Base-by-base conservation (phyloP, 805 yeast genomes). In the Monosporozyma unispora region DNA sequence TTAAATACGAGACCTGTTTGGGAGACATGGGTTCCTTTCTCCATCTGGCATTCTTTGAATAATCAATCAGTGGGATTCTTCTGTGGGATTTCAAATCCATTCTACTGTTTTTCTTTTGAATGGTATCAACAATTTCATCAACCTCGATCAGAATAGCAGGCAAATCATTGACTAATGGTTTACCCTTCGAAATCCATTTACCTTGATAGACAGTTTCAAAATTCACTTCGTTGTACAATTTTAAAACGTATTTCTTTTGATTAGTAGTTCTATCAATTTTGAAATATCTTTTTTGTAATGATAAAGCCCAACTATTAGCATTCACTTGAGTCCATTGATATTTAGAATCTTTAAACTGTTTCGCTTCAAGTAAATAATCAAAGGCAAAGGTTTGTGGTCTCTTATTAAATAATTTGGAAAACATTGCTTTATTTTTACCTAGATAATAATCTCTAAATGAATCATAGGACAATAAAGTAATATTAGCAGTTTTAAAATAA, bases 391-490 rank as follows among this genome's bases (percentile, higher is more conserved):
- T 10, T 23, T 52, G 51, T 12, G 59, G 50, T n/a, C 8, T 29
- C 39, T 44, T 44, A 18, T 25, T 25, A 12, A 21, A 5, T 10
- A 12, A 14, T 8, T 9, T 14, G 21, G 27, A 11, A 10, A 21
- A 19, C n/a, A 39, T 2, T 9, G n/a, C 18, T 19, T 25, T 19
- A 16, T 44, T 28, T 7, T 23, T 44, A 3, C 16, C 39, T n/a
- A 19, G 3, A 14, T 38, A 47, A 46, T 67, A 71, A 5, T 70
- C 67, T 9, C 63, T 56, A 48, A 75, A 70, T 3, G 71, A 70
- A 39, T 71, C 70, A 51, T 68, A 68, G 0, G 77, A 67, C 2
- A 68, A 64, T 50, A 73, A 60, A 1, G 68, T 64, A 12, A 66
- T 11, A 4, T 19, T 21, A 11, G 42, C 25, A 21, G 10, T 39